These are phyloP conservation scores for Perkinsus marinus DNA, from an alignment of 169 alveolate genomes.

Conservation along the genomic window DNA sequence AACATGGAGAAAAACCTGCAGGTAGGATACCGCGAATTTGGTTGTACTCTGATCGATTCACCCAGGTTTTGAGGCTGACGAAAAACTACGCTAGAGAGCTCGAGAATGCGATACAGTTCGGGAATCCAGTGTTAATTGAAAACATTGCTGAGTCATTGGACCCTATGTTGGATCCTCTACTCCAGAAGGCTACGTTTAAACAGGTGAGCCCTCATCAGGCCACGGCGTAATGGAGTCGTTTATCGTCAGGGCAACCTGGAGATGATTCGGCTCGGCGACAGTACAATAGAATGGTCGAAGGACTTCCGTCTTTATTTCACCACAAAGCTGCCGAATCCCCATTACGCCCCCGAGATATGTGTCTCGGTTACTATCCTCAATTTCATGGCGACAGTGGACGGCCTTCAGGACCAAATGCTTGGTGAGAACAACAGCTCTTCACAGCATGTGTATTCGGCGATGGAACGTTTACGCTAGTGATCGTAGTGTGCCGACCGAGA, in stretches of 20 bases:
- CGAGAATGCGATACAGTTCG: constrained; percentile 69
- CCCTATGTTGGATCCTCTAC: constrained; percentile 80
- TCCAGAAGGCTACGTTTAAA: constrained; percentile 74
- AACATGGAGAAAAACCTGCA: constrained; percentile 34
- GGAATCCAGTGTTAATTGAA: constrained; percentile 77
- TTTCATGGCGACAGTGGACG: constrained; percentile 84
- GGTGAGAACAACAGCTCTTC: constrained; percentile 48
- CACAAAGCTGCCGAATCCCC: constrained; percentile 86
- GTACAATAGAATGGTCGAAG: constrained; percentile 73
- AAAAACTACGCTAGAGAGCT: constrained; percentile 62
- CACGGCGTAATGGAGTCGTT: neutral
- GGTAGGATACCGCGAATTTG: constrained; percentile 49
- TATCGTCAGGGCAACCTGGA: constrained; percentile 50
- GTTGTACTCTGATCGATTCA: constrained; percentile 41
- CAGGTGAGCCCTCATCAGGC: neutral
- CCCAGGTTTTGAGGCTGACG: constrained; percentile 52
- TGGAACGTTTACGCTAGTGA: no score
- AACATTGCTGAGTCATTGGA: constrained; percentile 85
- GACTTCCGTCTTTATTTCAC: constrained; percentile 85
- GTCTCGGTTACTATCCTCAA: constrained; percentile 83
- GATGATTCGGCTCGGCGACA: constrained; percentile 72
- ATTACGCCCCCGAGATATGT: constrained; percentile 88
- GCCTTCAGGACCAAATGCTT: constrained; percentile 82
- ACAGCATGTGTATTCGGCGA: no score
- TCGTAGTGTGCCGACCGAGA: no score